Evolutionary conservation across 176 grass and related monocot genomes (phyloP), one percentile per base, ranked within the genome.

Genomic region (Luzula sylvatica): DNA sequence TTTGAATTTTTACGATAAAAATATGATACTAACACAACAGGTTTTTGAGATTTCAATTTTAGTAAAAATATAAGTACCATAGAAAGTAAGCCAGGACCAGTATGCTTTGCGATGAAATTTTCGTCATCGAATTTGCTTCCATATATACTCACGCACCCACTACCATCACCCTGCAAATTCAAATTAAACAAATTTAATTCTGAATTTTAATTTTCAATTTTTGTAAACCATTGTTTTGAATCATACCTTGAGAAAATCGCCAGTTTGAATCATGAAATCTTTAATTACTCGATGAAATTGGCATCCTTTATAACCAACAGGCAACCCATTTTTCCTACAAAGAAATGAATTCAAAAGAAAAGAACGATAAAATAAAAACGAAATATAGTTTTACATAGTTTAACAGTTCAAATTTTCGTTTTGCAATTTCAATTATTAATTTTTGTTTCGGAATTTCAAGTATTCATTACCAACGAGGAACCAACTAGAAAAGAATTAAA

Each of bases 271-370:
- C 85, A 98, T 98, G 65, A 98, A 98, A 78, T 90, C 92, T 73
- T 96, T 96, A 28, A 96, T 96, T 61, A 96, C 85, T 65, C 92
- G 69, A 70, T 96, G 92, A 56, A 98, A 98, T 52, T 98, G 85
- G 38, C 78, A 86, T 47, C 81, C 78, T 20, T 98, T 98, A 56
- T 77, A 98, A 47, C 92, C 85, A 71, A 86, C 69, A 39, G 85
- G 78, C 35, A 79, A 28, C 17, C 21, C 47, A 8, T 56, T 58
- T 48, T 98, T 98, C 66, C 92, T 98, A 71, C 46, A 89, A 20
- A 42, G 50, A 59, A 2, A 22, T 41, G 18, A 23, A 27, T 63
- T 63, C 5, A 48, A 26, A 20, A 63, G 26, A 7, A 45, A 48
- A 46, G 15, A 46, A 15, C 4, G 14, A 4, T 4, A 46, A n/a